phyloP scores from a whole-genome alignment of 2,329 filamentous ascomycete genomes.

The Pestalotiopsis sp. region DNA sequence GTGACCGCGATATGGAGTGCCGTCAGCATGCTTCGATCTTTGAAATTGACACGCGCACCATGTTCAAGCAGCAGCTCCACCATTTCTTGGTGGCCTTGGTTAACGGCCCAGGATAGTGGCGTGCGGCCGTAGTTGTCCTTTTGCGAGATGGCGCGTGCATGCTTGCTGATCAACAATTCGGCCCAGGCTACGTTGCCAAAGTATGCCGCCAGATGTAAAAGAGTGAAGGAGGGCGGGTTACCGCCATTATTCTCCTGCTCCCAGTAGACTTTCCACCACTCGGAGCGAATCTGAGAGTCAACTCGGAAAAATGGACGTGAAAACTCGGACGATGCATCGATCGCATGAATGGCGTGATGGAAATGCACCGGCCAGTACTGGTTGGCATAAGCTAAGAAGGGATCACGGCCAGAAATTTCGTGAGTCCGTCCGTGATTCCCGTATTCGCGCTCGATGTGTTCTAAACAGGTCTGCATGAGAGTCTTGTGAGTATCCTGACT shows the following conservation, averaged over 20 bases:
- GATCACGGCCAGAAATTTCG: conserved; percentile 13
- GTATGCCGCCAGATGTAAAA: conserved; percentile 25
- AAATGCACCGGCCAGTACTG: conserved; percentile 25
- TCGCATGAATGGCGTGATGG: conserved; percentile 18
- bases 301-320: conserved; percentile 25
- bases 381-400: conserved; percentile 22
- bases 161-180: conserved; percentile 21
- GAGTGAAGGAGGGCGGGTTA: conserved; percentile 24
- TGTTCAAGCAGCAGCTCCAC: neutral
- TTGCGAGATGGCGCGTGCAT: conserved; percentile 17
- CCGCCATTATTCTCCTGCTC: conserved; percentile 24
- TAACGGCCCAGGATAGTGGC: neutral
- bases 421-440: conserved; percentile 13
- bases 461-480: conserved; percentile 24
- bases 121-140: neutral
- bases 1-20: conserved; percentile 23
- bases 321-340: conserved; percentile 20
- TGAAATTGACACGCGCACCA: conserved; percentile 25
- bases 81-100: neutral
- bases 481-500: conserved; percentile 18
- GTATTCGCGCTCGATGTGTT: conserved; percentile 16
- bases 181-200: conserved; percentile 25
- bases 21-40: conserved; percentile 31
- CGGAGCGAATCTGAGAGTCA: conserved; percentile 21
- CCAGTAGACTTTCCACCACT: conserved; percentile 27